phyloP scores from a whole-genome alignment of 805 yeast genomes.

The Metschnikowia orientalis region DNA sequence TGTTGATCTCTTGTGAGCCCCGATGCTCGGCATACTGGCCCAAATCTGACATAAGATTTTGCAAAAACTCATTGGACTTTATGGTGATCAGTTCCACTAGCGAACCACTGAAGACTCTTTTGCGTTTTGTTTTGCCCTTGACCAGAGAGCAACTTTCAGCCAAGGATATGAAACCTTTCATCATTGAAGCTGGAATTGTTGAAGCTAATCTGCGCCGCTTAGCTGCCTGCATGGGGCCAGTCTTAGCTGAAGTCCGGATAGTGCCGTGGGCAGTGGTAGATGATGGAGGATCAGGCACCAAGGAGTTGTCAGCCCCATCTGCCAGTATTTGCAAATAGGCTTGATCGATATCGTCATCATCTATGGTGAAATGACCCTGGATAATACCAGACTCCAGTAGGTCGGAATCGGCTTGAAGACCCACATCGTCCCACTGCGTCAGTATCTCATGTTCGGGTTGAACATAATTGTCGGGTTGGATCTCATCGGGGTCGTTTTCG shows the following conservation, averaged over 20 bases:
- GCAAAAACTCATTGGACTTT: slow-evolving; percentile 30
- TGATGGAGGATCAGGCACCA: no score
- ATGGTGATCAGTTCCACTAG: slow-evolving; percentile 21
- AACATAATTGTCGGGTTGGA: no score
- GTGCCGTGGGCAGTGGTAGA: not conserved
- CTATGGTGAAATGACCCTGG: slow-evolving; percentile 16
- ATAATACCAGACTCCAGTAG: slow-evolving; percentile 9
- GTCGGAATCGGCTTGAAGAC: slow-evolving; percentile 6
- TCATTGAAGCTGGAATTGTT: slow-evolving; percentile 3
- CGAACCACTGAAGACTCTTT: slow-evolving; percentile 13
- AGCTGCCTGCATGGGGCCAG: no score
- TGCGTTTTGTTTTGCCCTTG: not conserved
- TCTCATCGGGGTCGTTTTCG: not conserved
- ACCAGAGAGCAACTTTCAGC: slow-evolving; percentile 12
- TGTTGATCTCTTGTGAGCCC: slow-evolving; percentile 24
- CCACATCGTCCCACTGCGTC: no score
- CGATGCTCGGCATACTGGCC: slow-evolving; percentile 35
- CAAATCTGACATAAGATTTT: slow-evolving; percentile 29
- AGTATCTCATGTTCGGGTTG: no score
- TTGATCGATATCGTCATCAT: slow-evolving; percentile 11
- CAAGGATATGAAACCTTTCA: slow-evolving; percentile 14
- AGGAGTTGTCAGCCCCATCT: no score
- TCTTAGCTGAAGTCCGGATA: not conserved
- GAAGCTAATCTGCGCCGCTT: not conserved
- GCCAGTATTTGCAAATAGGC: no score